A percentile compares a stretch with the other conserved stretches of the same genome.
Conservation (phyloP, 139 green algal species). For the Micromonas commoda region DNA sequence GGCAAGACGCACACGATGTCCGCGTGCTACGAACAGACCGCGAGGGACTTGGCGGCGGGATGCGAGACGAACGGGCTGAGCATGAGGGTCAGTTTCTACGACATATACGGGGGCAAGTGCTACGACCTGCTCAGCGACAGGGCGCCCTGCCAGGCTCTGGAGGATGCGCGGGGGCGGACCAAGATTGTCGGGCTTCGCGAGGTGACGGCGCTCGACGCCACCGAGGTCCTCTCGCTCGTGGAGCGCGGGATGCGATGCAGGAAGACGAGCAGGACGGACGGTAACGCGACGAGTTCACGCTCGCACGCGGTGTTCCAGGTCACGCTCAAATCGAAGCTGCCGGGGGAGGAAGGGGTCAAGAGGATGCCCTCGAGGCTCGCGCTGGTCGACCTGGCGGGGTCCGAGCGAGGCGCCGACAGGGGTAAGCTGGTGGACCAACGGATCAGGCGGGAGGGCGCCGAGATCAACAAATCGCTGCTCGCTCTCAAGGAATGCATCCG, state of each 20-base stretch:
- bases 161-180: constrained; percentile 57
- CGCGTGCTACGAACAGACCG: constrained; percentile 45
- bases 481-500: constrained; percentile 82
- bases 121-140: constrained; percentile 62
- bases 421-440: constrained; percentile 33
- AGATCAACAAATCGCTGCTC: constrained; percentile 57
- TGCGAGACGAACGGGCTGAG: constrained; percentile 42
- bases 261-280: constrained; percentile 66
- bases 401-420: constrained; percentile 31
- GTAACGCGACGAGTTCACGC: constrained; percentile 56
- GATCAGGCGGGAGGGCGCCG: constrained; percentile 37
- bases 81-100: constrained; percentile 60
- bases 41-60: constrained; percentile 6
- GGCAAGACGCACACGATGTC: constrained; percentile 37
- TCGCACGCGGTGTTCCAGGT: constrained; percentile 58
- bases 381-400: constrained; percentile 37
- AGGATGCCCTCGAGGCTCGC: constrained; percentile 11
- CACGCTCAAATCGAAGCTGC: not conserved
- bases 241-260: constrained; percentile 62
- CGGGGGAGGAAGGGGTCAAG: constrained; percentile 12
- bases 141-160: constrained; percentile 56
- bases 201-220: constrained; percentile 23
- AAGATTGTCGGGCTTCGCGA: constrained; percentile 40
- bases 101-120: constrained; percentile 75
- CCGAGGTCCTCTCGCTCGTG: constrained; percentile 45